Evolutionary conservation across 768 basidiomycete species (phyloP).

Genomic region (Mycena galopus): DNA sequence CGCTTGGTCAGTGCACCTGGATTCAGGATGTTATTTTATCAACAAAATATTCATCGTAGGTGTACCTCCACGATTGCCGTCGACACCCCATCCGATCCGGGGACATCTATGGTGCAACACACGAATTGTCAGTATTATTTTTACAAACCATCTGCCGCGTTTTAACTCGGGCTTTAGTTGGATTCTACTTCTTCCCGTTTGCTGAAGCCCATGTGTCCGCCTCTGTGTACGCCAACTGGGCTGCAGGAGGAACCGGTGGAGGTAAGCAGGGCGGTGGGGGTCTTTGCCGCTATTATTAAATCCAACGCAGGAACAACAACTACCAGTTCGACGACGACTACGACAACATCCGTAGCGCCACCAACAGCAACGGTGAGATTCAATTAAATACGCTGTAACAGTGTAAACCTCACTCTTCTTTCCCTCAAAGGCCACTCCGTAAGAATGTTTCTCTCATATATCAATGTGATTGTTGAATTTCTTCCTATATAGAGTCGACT

Average conservation of each 20-base stretch:
- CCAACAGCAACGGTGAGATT: constrained; percentile 47
- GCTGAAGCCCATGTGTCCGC: constrained; percentile 60
- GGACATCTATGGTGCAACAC: constrained; percentile 67
- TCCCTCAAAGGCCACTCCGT: constrained; percentile 18
- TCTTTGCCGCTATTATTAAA: not conserved
- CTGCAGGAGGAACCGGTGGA: constrained; percentile 61
- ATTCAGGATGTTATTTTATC: not conserved
- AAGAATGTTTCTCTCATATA: not conserved
- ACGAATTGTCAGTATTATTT: constrained; percentile 62
- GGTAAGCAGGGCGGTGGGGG: constrained; percentile 29
- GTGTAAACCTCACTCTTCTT: not conserved
- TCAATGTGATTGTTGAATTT: not conserved
- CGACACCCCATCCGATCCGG: constrained; percentile 62
- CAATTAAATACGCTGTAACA: not conserved
- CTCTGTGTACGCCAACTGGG: constrained; percentile 63
- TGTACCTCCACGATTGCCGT: constrained; percentile 53
- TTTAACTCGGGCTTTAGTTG: constrained; percentile 52
- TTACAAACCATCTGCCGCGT: not conserved
- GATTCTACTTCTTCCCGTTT: constrained; percentile 69
- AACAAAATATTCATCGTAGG: not conserved
- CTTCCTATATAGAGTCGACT: constrained; percentile 51
- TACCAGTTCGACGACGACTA: constrained; percentile 48
- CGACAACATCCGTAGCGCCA: constrained; percentile 50
- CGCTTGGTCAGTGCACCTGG: constrained; percentile 57
- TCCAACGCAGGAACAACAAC: constrained; percentile 42